These are phyloP conservation scores for Cyclotella baltica DNA, from an alignment of 108 stramenopile species.

Conservation along the genomic window DNA sequence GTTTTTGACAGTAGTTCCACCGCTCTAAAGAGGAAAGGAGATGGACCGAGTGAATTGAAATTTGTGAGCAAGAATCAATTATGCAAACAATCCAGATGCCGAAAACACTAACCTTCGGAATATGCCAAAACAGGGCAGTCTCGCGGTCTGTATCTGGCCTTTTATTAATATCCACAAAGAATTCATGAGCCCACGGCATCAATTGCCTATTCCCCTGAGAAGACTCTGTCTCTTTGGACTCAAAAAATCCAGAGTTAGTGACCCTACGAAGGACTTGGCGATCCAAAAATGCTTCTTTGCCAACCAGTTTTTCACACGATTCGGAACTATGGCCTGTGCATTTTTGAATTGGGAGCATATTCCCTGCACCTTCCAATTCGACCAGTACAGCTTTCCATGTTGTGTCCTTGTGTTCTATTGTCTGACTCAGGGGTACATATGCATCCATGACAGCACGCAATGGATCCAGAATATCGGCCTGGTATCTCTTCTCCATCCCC, in stretches of 20 bases:
- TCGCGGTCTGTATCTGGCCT: slow-evolving; percentile 3
- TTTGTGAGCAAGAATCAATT: neutral
- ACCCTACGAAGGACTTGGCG: neutral
- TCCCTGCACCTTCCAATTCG: slow-evolving; percentile 1
- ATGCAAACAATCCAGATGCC: neutral
- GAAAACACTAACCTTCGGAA: neutral
- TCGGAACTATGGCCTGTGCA: slow-evolving; percentile 3
- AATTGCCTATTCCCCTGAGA: neutral
- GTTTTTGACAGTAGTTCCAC: slow-evolving; percentile 46
- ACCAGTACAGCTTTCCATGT: slow-evolving; percentile 4
- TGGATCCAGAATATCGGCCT: slow-evolving; percentile 11
- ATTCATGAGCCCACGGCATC: slow-evolving; percentile 14
- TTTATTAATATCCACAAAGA: slow-evolving; percentile 9
- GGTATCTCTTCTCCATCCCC: slow-evolving; percentile 23
- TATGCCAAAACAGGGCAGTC: slow-evolving; percentile 11
- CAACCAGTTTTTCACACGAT: slow-evolving; percentile 12
- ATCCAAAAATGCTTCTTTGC: slow-evolving; percentile 15
- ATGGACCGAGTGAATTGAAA: neutral
- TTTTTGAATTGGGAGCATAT: slow-evolving; percentile 11
- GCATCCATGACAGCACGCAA: slow-evolving; percentile 23
- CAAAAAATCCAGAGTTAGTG: neutral
- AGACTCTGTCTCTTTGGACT: neutral
- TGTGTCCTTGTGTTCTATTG: neutral
- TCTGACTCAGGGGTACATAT: slow-evolving; percentile 21
- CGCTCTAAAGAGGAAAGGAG: slow-evolving; percentile 29